Base-by-base conservation (phyloP, 306 rosid genomes). In the Trifolium pratense region DNA sequence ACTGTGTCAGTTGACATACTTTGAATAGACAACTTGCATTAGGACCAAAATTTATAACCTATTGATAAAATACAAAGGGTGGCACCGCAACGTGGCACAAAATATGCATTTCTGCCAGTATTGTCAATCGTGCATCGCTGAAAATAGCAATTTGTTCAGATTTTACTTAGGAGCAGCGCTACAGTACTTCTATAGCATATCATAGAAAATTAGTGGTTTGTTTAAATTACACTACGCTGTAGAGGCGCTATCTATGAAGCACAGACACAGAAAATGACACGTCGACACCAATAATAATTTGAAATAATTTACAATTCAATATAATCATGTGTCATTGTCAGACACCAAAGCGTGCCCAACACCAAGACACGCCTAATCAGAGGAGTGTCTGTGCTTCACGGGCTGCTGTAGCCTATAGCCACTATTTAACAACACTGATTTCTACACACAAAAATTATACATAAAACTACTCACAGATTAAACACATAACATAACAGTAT, bases 1-100 rank as follows among this genome's bases (percentile, higher is more conserved):
- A 52, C 20, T 55, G 37, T 70, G 69, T 81, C 43, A 73, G 53
- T 39, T 57, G 6, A 25, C 62, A 78, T 31, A 42, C 63, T 37
- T 66, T 25, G 52, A 17, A 20, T 66, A 45, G 9, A 60, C 16
- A 25, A 67, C 42, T 66, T 25, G 68, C 20, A 32, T 57, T 34
- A 36, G 45, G 43, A 76, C 39, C 40, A 67, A 40, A 61, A n/a
- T 40, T 39, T 37, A 25, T 62, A 63, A 81, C 52, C 65, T 56
- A 2, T 14, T 45, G 5, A 65, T 15, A 68, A 5, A 63, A 48
- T 48, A 32, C 18, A 73, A 70, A 14, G 25, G 42, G 6, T 60
- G 53, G 61, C 67, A 63, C 36, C 32, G 61, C 67, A 63, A 25
- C 23, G 4, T 66, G 53, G 55, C 67, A 63, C 26, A 32, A 64